These are phyloP conservation scores for Corchorus capsularis DNA, from an alignment of 345 rosid genomes.

Conservation along the genomic window DNA sequence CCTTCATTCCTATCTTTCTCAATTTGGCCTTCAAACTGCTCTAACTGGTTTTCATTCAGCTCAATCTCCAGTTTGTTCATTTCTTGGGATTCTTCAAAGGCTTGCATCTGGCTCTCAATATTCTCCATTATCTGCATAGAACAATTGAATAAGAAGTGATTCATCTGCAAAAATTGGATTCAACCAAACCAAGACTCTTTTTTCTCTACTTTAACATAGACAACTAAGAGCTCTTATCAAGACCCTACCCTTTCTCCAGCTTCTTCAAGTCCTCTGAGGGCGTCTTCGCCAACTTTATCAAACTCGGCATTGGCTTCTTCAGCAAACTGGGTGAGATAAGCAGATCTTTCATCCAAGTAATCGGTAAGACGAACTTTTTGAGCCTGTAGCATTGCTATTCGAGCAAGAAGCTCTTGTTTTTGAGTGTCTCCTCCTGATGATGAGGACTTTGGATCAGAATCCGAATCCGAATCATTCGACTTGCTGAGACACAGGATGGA, in stretches of 20 bases:
- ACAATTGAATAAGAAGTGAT: slow-evolving; percentile 23
- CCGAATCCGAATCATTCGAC: slow-evolving; percentile 38
- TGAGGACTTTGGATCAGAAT: slow-evolving; percentile 38
- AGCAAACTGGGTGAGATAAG: slow-evolving; percentile 72
- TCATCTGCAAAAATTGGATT: slow-evolving; percentile 5
- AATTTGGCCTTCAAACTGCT: slow-evolving; percentile 71
- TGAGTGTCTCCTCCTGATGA: slow-evolving; percentile 67
- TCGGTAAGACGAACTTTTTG: slow-evolving; percentile 86
- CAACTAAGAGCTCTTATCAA: background rate
- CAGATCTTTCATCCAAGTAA: slow-evolving; percentile 78
- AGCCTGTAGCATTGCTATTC: slow-evolving; percentile 83
- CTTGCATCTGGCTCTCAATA: slow-evolving; percentile 82
- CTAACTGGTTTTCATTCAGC: slow-evolving; percentile 59
- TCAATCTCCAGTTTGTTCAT: slow-evolving; percentile 63
- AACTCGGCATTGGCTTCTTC: slow-evolving; percentile 86
- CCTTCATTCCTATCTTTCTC: slow-evolving; percentile 75
- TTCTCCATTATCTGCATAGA: slow-evolving; percentile 74
- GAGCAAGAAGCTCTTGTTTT: slow-evolving; percentile 80
- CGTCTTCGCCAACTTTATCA: slow-evolving; percentile 89
- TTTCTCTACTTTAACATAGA: background rate
- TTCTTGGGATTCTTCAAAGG: slow-evolving; percentile 80
- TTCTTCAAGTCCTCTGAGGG: slow-evolving; percentile 82
- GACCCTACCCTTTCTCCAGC: slow-evolving; percentile 77
- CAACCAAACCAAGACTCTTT: background rate
- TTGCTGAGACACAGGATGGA: slow-evolving; percentile 45